Base-by-base conservation (phyloP, 1,139 yeast genomes). In the Nakaseomyces nivariensis region DNA sequence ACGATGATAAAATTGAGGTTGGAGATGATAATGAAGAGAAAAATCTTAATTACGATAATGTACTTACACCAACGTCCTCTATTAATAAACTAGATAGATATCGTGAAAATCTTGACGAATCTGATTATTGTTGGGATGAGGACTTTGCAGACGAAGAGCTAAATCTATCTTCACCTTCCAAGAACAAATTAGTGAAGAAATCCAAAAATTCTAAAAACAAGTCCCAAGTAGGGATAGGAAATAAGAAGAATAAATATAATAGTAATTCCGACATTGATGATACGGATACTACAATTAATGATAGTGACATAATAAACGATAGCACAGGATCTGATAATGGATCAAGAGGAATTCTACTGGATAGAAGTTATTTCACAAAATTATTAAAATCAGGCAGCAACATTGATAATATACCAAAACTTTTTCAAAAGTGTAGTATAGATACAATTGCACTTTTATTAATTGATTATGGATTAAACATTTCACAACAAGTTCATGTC, bases 101-200 rank as follows among this genome's bases (percentile, higher is more conserved):
- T 43, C 54, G 52, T 44, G 66, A 63, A 49, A 50, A 50, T 25
- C 51, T 46, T 22, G 53, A 49, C 6, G 58, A 57, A n/a, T 45
- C 50, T 24, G 56, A 54, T 34, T 56, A 52, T 34, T 53, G 54
- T 31, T 63, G 67, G 67, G 67, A 60, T 49, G 52, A 54, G 4
- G 68, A 64, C 49, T 63, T 63, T 34, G 50, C 50, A 29, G 61
- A 59, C 31, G 42, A 52, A 10, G 48, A 43, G 8, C 43, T 52
- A 1, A 53, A 55, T 5, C 43, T 50, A n/a, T 52, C 56, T 1
- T 48, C 52, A n/a, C 46, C 54, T 13, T 37, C 48, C 4, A 45
- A 45, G 34, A 33, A 43, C 17, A 25, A 32, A n/a, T n/a, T 43
- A 9, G 37, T 43, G 17, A 32, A 43, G 22, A 43, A 42, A 29